Percentiles rank a stretch among this genome's conserved stretches.
phyloP scores from a whole-genome alignment of 2,329 filamentous ascomycete species.

The Fusarium bulbicola region DNA sequence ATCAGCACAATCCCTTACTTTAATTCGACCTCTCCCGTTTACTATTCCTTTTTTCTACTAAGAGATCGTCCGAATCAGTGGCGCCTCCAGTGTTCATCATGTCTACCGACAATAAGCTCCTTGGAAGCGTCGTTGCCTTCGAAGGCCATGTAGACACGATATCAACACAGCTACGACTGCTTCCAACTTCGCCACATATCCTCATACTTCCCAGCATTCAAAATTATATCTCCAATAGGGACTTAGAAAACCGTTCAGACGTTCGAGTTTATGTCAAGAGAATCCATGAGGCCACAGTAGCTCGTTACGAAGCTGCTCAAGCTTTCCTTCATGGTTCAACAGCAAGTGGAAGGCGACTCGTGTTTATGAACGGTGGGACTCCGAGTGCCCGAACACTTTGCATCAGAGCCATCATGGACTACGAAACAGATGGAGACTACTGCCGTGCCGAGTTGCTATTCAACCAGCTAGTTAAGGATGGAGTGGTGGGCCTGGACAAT shows the following conservation, averaged over 20 bases:
- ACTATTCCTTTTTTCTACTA: background rate
- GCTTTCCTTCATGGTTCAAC: slow-evolving; percentile 61
- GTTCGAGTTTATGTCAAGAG: slow-evolving; percentile 54
- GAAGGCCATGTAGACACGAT: slow-evolving; percentile 66
- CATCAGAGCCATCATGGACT: slow-evolving; percentile 62
- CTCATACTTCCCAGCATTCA: slow-evolving; percentile 64
- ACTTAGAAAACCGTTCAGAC: slow-evolving; percentile 44
- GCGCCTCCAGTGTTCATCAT: slow-evolving; percentile 34
- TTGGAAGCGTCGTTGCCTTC: slow-evolving; percentile 66
- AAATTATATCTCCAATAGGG: slow-evolving; percentile 53
- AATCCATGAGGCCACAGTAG: slow-evolving; percentile 60
- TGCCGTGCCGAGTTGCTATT: slow-evolving; percentile 62
- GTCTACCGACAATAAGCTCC: slow-evolving; percentile 36
- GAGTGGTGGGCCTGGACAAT: slow-evolving; percentile 52
- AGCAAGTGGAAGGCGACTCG: slow-evolving; percentile 60
- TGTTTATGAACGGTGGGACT: slow-evolving; percentile 69
- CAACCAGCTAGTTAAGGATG: slow-evolving; percentile 59
- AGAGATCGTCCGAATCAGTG: slow-evolving; percentile 25
- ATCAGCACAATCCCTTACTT: slow-evolving; percentile 18
- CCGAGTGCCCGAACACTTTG: slow-evolving; percentile 63
- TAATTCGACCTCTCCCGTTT: slow-evolving; percentile 1
- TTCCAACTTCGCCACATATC: slow-evolving; percentile 67
- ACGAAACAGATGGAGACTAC: slow-evolving; percentile 60
- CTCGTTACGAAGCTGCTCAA: slow-evolving; percentile 59
- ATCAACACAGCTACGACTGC: slow-evolving; percentile 66